Conservation (phyloP, 208 protist genomes). For the Crithidia brevicula region DNA sequence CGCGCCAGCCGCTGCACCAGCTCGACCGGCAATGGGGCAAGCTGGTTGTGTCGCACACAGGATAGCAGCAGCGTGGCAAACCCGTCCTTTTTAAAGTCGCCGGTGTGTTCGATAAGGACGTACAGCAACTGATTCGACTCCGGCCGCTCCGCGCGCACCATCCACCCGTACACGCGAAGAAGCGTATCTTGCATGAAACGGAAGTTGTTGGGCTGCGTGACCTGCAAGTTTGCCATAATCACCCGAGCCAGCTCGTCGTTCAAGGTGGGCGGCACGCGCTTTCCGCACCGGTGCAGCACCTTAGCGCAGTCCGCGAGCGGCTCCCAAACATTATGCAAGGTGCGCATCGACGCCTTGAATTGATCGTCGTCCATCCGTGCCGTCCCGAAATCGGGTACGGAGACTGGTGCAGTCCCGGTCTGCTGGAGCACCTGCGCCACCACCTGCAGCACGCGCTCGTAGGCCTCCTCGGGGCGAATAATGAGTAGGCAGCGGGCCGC, state of each 20-base stretch:
- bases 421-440: conserved; percentile 54
- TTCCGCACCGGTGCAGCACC: conserved; percentile 72
- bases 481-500: conserved; percentile 45
- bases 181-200: conserved; percentile 40
- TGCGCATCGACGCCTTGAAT: neutral
- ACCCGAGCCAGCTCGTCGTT: conserved; percentile 59
- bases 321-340: conserved; percentile 3
- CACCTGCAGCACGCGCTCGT: conserved; percentile 69
- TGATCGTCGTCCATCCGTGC: neutral
- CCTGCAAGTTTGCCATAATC: conserved; percentile 48
- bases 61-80: conserved; percentile 62
- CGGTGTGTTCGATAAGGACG: conserved; percentile 62
- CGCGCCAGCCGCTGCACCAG: conserved; percentile 61
- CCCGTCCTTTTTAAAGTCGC: conserved; percentile 46
- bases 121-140: conserved; percentile 62
- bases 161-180: conserved; percentile 80
- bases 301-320: conserved; percentile 64
- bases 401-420: neutral
- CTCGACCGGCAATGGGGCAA: conserved; percentile 50
- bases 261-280: conserved; percentile 58
- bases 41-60: conserved; percentile 67
- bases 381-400: neutral
- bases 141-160: conserved; percentile 65
- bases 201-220: conserved; percentile 35
- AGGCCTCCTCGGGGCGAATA: conserved; percentile 67